Base-by-base conservation (phyloP, 371 early-diverging fungal species). In the Syncephalastrum sp. region DNA sequence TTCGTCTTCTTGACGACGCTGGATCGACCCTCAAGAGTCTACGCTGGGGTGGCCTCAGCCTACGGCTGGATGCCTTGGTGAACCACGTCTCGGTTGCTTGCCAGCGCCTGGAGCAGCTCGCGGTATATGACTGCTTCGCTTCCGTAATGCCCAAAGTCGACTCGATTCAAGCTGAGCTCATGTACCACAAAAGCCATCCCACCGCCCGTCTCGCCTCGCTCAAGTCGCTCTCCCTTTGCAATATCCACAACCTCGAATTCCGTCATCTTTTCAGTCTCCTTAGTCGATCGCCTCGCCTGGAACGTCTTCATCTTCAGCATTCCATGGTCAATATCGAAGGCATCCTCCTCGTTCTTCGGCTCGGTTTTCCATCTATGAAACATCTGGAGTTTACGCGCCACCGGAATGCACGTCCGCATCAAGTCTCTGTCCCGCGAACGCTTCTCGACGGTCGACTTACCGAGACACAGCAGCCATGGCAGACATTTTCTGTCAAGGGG, bases 11-110 rank as follows among this genome's bases (percentile, higher is more conserved):
- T 3, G 42, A 57, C 1, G 23, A 54, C 16, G 52, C 56, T 19
- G 69, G 66, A 25, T 19, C 62, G 15, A 50, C 56, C 5, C 27
- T 72, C 3, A 24, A 53, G 13, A 47, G 21, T 23, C 23, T 73
- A 23, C 60, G 53, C 16, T 65, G 67, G 67, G 57, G 64, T 14
- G 67, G 67, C 3, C 56, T 64, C 1, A 61, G 63, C 3, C 29
- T 73, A 12, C 61, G 60, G 27, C 53, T 73, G 10, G 54, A 65
- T 16, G 70, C 64, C 19, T 24, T 73, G 8, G 48, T 73, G 3
- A 52, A 64, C 24, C 16, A 25, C 16, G 21, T 69, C 1, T 56
- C 73, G 10, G 49, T 58, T 12, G 41, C 51, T 15, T 69, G 70
- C 47, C 12, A 24, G 4, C 56, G 57, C 5, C 50, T 73, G 5